Conservation (phyloP, 305 asterid genomes). For the Nicotiana rustica region DNA sequence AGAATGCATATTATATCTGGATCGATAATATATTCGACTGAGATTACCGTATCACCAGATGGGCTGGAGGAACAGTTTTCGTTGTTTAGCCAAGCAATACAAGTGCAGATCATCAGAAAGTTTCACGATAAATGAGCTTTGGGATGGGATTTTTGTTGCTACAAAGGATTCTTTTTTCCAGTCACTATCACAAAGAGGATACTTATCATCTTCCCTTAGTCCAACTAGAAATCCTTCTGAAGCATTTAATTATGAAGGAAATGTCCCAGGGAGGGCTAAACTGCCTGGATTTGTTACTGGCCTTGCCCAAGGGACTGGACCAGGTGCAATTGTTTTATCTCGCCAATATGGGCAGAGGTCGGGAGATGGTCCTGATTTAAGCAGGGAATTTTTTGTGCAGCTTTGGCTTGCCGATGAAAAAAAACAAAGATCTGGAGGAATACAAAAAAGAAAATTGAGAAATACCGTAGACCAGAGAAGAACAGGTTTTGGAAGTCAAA, state of each 20-base stretch:
- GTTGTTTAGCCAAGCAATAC: slow-evolving; percentile 46
- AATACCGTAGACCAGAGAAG: slow-evolving; percentile 42
- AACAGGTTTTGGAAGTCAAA: slow-evolving; percentile 41
- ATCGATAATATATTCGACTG: neutral
- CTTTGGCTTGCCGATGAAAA: slow-evolving; percentile 78
- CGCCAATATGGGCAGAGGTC: slow-evolving; percentile 49
- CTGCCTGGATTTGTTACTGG: slow-evolving; percentile 44
- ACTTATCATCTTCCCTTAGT: slow-evolving; percentile 38
- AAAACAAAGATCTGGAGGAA: slow-evolving; percentile 44
- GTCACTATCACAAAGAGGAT: slow-evolving; percentile 47
- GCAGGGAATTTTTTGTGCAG: slow-evolving; percentile 72
- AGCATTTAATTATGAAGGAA: slow-evolving; percentile 34
- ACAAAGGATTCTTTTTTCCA: slow-evolving; percentile 43
- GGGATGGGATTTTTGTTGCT: slow-evolving; percentile 42
- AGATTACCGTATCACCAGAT: slow-evolving; percentile 44
- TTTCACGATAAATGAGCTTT: slow-evolving; percentile 41
- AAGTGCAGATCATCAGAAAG: slow-evolving; percentile 44
- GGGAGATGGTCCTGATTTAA: slow-evolving; percentile 60
- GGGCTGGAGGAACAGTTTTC: slow-evolving; percentile 60
- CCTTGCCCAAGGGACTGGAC: slow-evolving; percentile 42
- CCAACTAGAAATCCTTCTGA: slow-evolving; percentile 34
- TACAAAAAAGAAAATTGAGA: slow-evolving; percentile 47
- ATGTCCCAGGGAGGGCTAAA: slow-evolving; percentile 46
- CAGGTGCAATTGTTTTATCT: slow-evolving; percentile 42
- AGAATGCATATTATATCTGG: neutral